These are phyloP conservation scores for Schizophyllum commune DNA, from an alignment of 1,284 basidiomycete species.

Conservation along the genomic window DNA sequence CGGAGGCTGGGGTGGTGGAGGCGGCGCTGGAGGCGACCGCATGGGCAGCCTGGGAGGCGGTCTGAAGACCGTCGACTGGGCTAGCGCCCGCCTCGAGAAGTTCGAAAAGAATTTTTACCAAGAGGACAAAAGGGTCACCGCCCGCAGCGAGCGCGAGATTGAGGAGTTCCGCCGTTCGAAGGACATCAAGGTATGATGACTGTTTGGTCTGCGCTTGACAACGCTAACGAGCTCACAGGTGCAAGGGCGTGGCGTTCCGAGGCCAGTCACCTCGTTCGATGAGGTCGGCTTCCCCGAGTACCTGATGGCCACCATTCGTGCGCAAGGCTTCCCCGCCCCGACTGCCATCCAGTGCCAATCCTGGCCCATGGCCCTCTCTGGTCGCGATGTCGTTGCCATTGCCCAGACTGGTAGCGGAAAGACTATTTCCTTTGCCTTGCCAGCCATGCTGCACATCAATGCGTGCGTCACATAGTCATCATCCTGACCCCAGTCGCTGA, in stretches of 20 bases:
- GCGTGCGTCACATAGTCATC: slow-evolving; percentile 50
- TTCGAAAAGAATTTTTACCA: slow-evolving; percentile 98
- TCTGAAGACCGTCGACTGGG: slow-evolving; percentile 85
- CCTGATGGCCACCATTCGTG: slow-evolving; percentile 87
- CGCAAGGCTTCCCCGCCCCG: slow-evolving; percentile 86
- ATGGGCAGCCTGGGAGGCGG: slow-evolving; percentile 83
- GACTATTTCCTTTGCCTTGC: slow-evolving; percentile 96
- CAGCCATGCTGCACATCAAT: slow-evolving; percentile 99
- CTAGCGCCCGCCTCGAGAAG: slow-evolving; percentile 59
- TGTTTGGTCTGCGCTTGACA: slow-evolving; percentile 1
- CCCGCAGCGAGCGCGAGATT: slow-evolving; percentile 79
- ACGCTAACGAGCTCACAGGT: slow-evolving; percentile 41
- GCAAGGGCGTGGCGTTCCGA: slow-evolving; percentile 83
- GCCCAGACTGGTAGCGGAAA: slow-evolving; percentile 96
- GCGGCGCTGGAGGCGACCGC: slow-evolving; percentile 61
- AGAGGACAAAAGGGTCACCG: slow-evolving; percentile 82
- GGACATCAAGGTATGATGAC: slow-evolving; percentile 71
- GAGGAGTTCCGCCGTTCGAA: slow-evolving; percentile 80
- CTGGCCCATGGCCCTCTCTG: slow-evolving; percentile 96
- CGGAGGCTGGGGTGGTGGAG: slow-evolving; percentile 46
- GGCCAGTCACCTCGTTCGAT: slow-evolving; percentile 88
- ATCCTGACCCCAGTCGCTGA: slow-evolving; percentile 7
- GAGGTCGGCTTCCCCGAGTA: slow-evolving; percentile 97
- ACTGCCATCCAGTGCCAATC: slow-evolving; percentile 98
- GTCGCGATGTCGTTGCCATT: slow-evolving; percentile 93